Conservation (phyloP, 495 filamentous ascomycete species). For the Venustampulla echinocandica region DNA sequence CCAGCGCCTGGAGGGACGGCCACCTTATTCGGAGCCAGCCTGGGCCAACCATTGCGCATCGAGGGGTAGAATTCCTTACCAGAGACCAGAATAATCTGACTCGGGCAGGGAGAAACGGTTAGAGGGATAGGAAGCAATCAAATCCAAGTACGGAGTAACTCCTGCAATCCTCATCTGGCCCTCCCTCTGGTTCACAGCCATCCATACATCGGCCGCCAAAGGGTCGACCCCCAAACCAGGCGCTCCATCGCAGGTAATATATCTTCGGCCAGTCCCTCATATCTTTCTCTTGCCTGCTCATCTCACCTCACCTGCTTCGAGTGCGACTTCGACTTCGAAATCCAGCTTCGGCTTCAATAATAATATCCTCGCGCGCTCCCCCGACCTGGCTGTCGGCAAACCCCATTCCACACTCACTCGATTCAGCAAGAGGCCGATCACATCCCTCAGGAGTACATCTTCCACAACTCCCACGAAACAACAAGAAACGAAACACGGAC, state of each 20-base stretch:
- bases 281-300: neutral
- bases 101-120: neutral
- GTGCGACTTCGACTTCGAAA: neutral
- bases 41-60: constrained; percentile 3
- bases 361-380: too few relatives aligned
- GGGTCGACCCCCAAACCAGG: neutral
- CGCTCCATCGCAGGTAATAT: constrained; percentile 1
- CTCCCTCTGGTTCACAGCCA: neutral
- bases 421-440: constrained; percentile 1
- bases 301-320: neutral
- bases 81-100: constrained; percentile 1
- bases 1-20: neutral
- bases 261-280: neutral
- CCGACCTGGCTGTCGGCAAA: constrained; percentile 3
- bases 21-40: constrained; percentile 1
- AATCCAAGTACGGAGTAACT: neutral
- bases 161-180: constrained; percentile 6
- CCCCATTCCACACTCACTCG: neutral
- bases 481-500: constrained; percentile 1
- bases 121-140: constrained; percentile 2
- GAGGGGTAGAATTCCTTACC: constrained; percentile 2
- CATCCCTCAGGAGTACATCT: constrained; percentile 1
- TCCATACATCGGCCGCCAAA: neutral
- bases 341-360: too few relatives aligned
- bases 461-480: neutral